Conservation (phyloP, 2,329 filamentous ascomycete species). For the Aspergillus sp. region DNA sequence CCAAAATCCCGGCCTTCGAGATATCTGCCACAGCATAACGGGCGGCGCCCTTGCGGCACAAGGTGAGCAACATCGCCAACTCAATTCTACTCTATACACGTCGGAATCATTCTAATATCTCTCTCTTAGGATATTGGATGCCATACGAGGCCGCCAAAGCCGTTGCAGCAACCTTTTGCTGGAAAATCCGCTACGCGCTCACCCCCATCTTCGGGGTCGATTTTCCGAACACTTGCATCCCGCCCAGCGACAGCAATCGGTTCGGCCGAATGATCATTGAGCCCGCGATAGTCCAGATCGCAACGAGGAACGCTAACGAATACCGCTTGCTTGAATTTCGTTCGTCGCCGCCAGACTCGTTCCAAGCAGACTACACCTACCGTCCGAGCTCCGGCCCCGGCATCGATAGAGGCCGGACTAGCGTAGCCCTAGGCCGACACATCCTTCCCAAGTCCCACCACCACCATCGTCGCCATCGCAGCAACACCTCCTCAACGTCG, state of each 20-base stretch:
- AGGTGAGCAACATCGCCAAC: slow-evolving; percentile 55
- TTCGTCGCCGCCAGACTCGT: not conserved
- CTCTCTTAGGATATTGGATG: slow-evolving; percentile 83
- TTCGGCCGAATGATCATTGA: slow-evolving; percentile 69
- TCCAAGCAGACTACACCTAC: not conserved
- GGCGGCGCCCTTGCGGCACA: slow-evolving; percentile 88
- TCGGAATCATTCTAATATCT: not conserved
- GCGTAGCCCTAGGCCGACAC: slow-evolving; percentile 18
- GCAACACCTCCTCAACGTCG: slow-evolving; percentile 20
- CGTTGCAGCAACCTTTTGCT: slow-evolving; percentile 86
- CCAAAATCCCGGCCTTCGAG: slow-evolving; percentile 75
- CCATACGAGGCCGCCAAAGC: slow-evolving; percentile 83
- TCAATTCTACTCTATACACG: not conserved
- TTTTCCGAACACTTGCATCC: slow-evolving; percentile 73
- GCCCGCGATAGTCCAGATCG: slow-evolving; percentile 53
- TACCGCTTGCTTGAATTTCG: slow-evolving; percentile 35
- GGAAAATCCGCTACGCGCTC: slow-evolving; percentile 76
- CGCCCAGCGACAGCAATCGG: slow-evolving; percentile 57
- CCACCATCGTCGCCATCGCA: slow-evolving; percentile 6
- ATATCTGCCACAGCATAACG: slow-evolving; percentile 93
- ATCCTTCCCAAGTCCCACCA: slow-evolving; percentile 22
- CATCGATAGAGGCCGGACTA: not conserved
- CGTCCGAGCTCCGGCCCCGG: slow-evolving; percentile 13
- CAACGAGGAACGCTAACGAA: slow-evolving; percentile 41
- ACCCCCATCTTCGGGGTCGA: slow-evolving; percentile 86